These are phyloP conservation scores for Barnettozyma sucrosica DNA, from an alignment of 805 yeast species.

Conservation along the genomic window DNA sequence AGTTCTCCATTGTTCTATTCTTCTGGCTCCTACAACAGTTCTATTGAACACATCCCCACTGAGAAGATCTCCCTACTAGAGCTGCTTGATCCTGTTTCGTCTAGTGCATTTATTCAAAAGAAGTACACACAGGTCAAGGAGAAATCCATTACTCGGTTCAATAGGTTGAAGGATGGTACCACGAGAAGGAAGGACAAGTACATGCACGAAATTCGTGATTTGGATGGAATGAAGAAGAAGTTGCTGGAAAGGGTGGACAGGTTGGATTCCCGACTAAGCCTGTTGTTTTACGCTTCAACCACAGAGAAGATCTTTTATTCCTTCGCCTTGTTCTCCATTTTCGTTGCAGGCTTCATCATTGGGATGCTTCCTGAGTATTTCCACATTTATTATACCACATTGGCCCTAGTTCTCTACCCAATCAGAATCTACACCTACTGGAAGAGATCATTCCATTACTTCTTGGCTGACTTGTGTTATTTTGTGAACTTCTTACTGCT, in stretches of 20 bases:
- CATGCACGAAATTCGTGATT: conserved; percentile 18
- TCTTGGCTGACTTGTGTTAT: conserved; percentile 88
- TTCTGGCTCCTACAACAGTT: conserved; percentile 13
- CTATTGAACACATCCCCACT: conserved; percentile 19
- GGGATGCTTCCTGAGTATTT: conserved; percentile 75
- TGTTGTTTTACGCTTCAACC: conserved; percentile 37
- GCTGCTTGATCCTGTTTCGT: conserved; percentile 27
- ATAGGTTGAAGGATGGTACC: conserved; percentile 19
- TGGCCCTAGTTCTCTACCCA: conserved; percentile 68
- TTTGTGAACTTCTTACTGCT: conserved; percentile 73
- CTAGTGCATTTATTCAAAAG: conserved; percentile 19
- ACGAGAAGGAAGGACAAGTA: conserved; percentile 16
- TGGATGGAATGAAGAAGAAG: conserved; percentile 23
- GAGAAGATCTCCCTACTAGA: conserved; percentile 26
- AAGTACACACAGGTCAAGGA: conserved; percentile 24
- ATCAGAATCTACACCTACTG: conserved; percentile 78
- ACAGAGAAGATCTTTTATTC: conserved; percentile 83
- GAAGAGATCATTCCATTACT: conserved; percentile 75
- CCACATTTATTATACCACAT: conserved; percentile 65
- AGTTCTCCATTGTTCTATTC: conserved; percentile 23
- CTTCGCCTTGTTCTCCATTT: conserved; percentile 58
- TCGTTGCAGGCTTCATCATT: conserved; percentile 66
- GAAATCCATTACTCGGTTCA: conserved; percentile 16
- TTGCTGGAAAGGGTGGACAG: conserved; percentile 30
- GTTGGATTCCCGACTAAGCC: conserved; percentile 33